These are phyloP conservation scores for Fraxinus cuspidata DNA, from an alignment of 257 asterid genomes.

Conservation along the genomic window DNA sequence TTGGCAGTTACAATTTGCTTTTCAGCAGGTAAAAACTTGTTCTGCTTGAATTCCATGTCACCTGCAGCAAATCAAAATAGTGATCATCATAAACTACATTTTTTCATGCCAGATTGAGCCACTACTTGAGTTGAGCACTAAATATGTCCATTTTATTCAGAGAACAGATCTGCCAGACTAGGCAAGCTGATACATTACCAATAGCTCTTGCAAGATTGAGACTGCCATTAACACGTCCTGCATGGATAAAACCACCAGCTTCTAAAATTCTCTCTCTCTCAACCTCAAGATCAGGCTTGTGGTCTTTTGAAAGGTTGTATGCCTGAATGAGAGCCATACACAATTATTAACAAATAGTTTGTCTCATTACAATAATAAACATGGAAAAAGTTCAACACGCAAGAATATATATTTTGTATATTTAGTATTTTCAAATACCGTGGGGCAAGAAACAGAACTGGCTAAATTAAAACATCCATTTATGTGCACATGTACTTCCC, in stretches of 20 bases:
- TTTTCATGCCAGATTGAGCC: background rate
- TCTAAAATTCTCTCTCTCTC: slow-evolving; percentile 88
- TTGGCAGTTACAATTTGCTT: slow-evolving; percentile 50
- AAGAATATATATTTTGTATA: background rate
- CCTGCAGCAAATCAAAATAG: slow-evolving; percentile 30
- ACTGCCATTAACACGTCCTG: slow-evolving; percentile 94
- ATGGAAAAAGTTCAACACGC: background rate
- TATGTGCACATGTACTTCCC: background rate
- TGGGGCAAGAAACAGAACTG: slow-evolving; percentile 11
- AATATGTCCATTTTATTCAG: slow-evolving; percentile 22
- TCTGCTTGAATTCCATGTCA: slow-evolving; percentile 52
- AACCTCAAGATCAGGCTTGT: slow-evolving; percentile 90
- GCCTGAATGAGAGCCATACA: slow-evolving; percentile 50
- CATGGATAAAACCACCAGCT: slow-evolving; percentile 97
- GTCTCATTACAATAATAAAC: background rate
- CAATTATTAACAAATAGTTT: slow-evolving; percentile 11
- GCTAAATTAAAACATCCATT: slow-evolving; percentile 11
- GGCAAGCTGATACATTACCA: slow-evolving; percentile 40
- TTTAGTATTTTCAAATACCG: background rate
- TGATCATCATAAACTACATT: background rate
- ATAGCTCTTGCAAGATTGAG: slow-evolving; percentile 94
- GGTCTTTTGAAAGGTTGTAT: slow-evolving; percentile 92
- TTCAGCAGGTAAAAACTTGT: slow-evolving; percentile 46
- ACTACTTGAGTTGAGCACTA: background rate
- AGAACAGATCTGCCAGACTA: background rate